Evolutionary conservation across 768 basidiomycete genomes (phyloP).

Genomic region (Cyclocybe cylindracea): DNA sequence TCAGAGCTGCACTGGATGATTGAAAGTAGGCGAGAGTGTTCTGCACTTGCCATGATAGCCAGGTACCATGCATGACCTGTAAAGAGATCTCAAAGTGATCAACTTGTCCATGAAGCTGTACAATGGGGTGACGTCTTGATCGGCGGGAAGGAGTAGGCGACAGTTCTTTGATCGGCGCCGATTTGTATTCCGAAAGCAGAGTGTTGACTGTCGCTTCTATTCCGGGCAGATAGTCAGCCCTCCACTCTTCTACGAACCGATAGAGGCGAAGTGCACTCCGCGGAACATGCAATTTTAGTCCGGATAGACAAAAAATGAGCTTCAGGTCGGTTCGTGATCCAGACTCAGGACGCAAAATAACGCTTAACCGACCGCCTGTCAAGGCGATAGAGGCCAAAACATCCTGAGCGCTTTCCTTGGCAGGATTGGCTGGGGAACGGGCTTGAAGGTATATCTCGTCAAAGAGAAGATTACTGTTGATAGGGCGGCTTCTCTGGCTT

Average conservation of each 20-base stretch:
- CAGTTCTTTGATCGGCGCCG: conserved; percentile 35
- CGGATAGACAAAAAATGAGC: conserved; percentile 43
- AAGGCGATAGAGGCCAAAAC: conserved; percentile 64
- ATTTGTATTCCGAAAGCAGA: conserved; percentile 63
- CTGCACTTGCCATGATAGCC: conserved; percentile 75
- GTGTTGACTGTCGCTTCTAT: conserved; percentile 68
- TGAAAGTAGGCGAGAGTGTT: conserved; percentile 49
- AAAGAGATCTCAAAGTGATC: conserved; percentile 58
- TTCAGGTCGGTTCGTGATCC: conserved; percentile 38
- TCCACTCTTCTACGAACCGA: conserved; percentile 82
- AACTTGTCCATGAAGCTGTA: conserved; percentile 57
- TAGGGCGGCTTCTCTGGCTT: conserved; percentile 36
- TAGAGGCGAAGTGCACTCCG: conserved; percentile 81
- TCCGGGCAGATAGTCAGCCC: conserved; percentile 73
- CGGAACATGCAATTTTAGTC: conserved; percentile 62
- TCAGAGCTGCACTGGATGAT: conserved; percentile 31
- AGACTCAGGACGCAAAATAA: conserved; percentile 47
- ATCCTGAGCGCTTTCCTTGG: conserved; percentile 46
- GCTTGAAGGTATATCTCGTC: conserved; percentile 59
- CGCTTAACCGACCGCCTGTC: conserved; percentile 44
- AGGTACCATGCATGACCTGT: conserved; percentile 87
- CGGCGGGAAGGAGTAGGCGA: conserved; percentile 30
- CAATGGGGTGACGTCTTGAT: conserved; percentile 24
- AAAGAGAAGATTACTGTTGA: conserved; percentile 50
- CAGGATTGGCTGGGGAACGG: conserved; percentile 45